A percentile compares a stretch with the other conserved stretches of the same genome.
Conservation (phyloP, 2,329 filamentous ascomycete genomes). For the Claviceps monticola region DNA sequence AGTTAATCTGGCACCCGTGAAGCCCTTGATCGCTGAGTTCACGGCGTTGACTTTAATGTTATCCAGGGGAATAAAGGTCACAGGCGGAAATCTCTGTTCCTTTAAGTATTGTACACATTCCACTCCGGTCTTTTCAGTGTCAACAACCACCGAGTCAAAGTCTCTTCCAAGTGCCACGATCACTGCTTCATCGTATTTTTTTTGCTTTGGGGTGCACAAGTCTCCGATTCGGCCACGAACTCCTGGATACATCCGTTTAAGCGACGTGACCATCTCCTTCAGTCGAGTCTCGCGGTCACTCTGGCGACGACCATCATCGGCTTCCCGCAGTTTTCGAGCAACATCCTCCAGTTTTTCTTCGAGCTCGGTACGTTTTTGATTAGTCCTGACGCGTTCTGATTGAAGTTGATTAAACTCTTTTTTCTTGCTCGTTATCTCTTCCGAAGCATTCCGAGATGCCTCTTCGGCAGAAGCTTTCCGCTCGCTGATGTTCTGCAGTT, state of each 20-base stretch:
- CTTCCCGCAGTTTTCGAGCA: conserved; percentile 66
- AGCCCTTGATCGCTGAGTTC: conserved; percentile 81
- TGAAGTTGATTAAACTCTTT: conserved; percentile 77
- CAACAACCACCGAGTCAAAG: conserved; percentile 88
- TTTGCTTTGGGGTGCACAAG: conserved; percentile 90
- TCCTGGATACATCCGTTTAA: conserved; percentile 84
- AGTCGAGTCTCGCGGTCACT: conserved; percentile 66
- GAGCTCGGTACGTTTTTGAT: conserved; percentile 72
- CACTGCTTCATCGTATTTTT: conserved; percentile 89
- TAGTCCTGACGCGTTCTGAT: conserved; percentile 68
- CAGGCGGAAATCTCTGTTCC: conserved; percentile 72
- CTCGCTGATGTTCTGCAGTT: conserved; percentile 55
- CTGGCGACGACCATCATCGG: conserved; percentile 72
- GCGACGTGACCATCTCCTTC: conserved; percentile 69
- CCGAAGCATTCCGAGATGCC: conserved; percentile 51
- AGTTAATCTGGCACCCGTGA: conserved; percentile 72
- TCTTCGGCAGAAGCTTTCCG: conserved; percentile 50
- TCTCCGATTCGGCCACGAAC: conserved; percentile 84
- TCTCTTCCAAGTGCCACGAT: conserved; percentile 84
- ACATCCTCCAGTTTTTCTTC: conserved; percentile 85
- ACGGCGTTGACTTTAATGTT: conserved; percentile 91
- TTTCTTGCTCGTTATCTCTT: conserved; percentile 77
- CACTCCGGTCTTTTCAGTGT: conserved; percentile 84
- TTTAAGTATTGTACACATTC: conserved; percentile 93
- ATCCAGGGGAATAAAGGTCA: conserved; percentile 92